Base-by-base conservation (phyloP, 176 grass and related monocot species). In the Alopecurus myosuroides region DNA sequence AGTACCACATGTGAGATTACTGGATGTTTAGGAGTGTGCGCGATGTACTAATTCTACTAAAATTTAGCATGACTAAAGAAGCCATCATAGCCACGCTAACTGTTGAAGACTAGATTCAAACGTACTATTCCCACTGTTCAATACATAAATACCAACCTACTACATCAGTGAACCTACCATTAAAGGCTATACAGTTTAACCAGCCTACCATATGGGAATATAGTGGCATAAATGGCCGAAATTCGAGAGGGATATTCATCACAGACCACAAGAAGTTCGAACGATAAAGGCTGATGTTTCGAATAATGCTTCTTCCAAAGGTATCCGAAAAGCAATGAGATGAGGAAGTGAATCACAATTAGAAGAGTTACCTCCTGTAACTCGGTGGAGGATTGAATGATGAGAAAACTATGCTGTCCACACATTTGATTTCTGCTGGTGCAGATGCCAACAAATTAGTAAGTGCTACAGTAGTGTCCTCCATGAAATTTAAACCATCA, bases 371-470 rank as follows among this genome's bases (percentile, higher is more conserved):
- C 97, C 92, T 94, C 76, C 97, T 94, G 77, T 94, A 91, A 89
- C 82, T 94, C 17, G 97, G 97, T 22, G 97, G 97, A 94, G 97
- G 97, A 74, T 99, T 99, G 52, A 99, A 94, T 51, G 93, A 96
- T 42, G 94, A 99, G 89, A 94, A 96, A 83, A 97, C 76, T 40
- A 99, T 89, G 88, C 86, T 91, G 13, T 91, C 97, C 9, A 97
- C 58, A 18, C 97, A 97, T 86, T 92, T 96, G 76, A 99, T 91
- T 31, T 96, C 97, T 74, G 80, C 30, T 74, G 86, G 90, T 80
- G 67, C 67, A 42, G 90, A 81, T 77, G 86, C 41, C 75, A 94
- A 69, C 71, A 97, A 85, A 89, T 91, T 94, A 75, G 75, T 83
- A 31, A 94, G 74, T 57, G 86, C 85, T 48, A 79, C 70, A 76